phyloP scores from a whole-genome alignment of 2,329 filamentous ascomycete genomes.

The Thermochaetoides dissita region DNA sequence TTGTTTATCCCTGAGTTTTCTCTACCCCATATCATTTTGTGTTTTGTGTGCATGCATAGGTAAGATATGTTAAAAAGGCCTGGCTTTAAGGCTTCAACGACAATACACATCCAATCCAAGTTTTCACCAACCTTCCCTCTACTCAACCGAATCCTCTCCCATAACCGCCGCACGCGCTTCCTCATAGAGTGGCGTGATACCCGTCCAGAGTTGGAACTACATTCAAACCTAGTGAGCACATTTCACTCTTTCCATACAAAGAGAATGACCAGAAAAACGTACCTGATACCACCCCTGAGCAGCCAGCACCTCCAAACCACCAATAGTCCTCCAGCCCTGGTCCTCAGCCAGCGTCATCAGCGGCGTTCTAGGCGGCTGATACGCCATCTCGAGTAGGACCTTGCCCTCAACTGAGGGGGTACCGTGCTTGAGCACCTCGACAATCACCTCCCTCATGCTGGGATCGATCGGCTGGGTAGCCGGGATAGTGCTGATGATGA shows the following conservation, averaged over 20 bases:
- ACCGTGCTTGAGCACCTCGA: conserved; percentile 31
- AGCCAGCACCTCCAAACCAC: conserved; percentile 76
- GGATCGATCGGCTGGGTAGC: conserved; percentile 72
- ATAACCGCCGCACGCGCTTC: conserved; percentile 51
- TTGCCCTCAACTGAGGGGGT: conserved; percentile 24
- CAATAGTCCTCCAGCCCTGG: conserved; percentile 68
- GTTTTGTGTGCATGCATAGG: too few relatives aligned
- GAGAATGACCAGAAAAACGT: conserved; percentile 21
- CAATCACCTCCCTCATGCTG: conserved; percentile 51
- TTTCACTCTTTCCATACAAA: background rate
- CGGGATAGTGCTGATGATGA: conserved; percentile 82
- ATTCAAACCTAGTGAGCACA: conserved; percentile 1
- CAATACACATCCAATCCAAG: too few relatives aligned
- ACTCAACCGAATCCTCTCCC: conserved; percentile 18
- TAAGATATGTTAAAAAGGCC: too few relatives aligned
- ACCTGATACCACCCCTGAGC: conserved; percentile 85
- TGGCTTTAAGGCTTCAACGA: too few relatives aligned
- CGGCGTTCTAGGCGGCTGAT: conserved; percentile 72
- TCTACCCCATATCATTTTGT: too few relatives aligned
- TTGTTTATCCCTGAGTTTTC: too few relatives aligned
- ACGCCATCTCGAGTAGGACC: conserved; percentile 87
- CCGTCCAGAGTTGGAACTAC: conserved; percentile 74
- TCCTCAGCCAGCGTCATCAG: conserved; percentile 72
- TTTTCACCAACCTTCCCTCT: too few relatives aligned
- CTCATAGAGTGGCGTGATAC: conserved; percentile 57